These are phyloP conservation scores for Strobilomyces confusus DNA, from an alignment of 768 basidiomycete genomes.

Conservation along the genomic window DNA sequence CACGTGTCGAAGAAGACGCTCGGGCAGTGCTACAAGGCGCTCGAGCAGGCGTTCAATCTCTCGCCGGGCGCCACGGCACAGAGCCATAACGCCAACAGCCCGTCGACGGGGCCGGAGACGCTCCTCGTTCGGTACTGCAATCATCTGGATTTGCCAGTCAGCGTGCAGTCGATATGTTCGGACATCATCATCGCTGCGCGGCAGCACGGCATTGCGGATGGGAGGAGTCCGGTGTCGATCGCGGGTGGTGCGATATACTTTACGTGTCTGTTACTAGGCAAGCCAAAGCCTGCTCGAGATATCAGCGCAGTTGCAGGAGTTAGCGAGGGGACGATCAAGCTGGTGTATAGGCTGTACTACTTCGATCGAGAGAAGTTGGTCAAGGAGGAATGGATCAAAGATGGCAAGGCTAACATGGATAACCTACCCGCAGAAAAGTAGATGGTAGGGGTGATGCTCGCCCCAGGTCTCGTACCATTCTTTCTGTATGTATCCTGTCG, in stretches of 20 bases:
- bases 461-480: constrained; percentile 9
- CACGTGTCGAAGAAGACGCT: constrained; percentile 93
- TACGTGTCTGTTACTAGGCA: constrained; percentile 77
- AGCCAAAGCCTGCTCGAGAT: constrained; percentile 71
- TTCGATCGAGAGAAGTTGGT: constrained; percentile 71
- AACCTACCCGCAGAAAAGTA: constrained; percentile 27
- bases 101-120: constrained; percentile 74
- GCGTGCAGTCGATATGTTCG: constrained; percentile 76
- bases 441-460: not conserved
- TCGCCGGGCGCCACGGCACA: constrained; percentile 72
- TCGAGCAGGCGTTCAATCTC: constrained; percentile 86
- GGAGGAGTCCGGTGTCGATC: constrained; percentile 94
- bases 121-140: constrained; percentile 93
- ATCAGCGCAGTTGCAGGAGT: constrained; percentile 91
- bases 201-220: constrained; percentile 85
- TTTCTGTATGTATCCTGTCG: constrained; percentile 15
- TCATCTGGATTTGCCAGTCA: constrained; percentile 80
- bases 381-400: constrained; percentile 82
- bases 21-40: constrained; percentile 88
- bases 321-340: constrained; percentile 91
- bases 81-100: constrained; percentile 33
- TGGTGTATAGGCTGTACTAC: constrained; percentile 81
- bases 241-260: constrained; percentile 97
- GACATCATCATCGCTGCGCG: constrained; percentile 81
- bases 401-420: constrained; percentile 57